Evolutionary conservation across 2,329 filamentous ascomycete species (phyloP).

Genomic region (Clarireedia monteithiana): DNA sequence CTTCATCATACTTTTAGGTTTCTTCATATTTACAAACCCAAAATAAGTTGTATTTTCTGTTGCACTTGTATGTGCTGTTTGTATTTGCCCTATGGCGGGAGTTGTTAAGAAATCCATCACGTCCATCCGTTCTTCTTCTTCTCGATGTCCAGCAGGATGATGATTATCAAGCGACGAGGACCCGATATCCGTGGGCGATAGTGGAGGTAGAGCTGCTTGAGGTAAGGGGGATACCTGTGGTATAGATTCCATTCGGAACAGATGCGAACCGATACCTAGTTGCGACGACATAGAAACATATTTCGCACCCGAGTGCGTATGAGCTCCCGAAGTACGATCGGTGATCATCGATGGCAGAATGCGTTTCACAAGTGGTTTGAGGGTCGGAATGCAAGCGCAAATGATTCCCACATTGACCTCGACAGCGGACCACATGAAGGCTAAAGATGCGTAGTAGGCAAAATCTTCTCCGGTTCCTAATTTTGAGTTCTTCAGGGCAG

Average conservation of each 20-base stretch:
- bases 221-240: not conserved
- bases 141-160: constrained; percentile 11
- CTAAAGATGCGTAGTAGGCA: constrained; percentile 70
- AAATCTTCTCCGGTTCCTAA: constrained; percentile 47
- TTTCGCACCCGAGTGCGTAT: constrained; percentile 8
- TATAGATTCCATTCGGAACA: not conserved
- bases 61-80: constrained; percentile 8
- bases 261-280: not conserved
- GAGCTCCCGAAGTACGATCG: constrained; percentile 12
- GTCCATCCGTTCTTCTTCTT: constrained; percentile 16
- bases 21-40: constrained; percentile 66
- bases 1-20: constrained; percentile 63
- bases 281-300: constrained; percentile 16
- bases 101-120: constrained; percentile 26
- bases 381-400: constrained; percentile 83
- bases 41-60: constrained; percentile 50
- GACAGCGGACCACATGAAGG: constrained; percentile 89
- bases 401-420: constrained; percentile 88
- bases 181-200: not conserved
- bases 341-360: constrained; percentile 25
- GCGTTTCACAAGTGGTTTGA: constrained; percentile 72
- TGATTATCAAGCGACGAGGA: constrained; percentile 9
- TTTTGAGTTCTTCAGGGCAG: constrained; percentile 1
- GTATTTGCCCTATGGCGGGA: constrained; percentile 11
- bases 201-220: not conserved